A percentile compares a stretch with the other conserved stretches of the same genome.
phyloP scores from a whole-genome alignment of 139 green algal species.

The Trebouxia sp. region DNA sequence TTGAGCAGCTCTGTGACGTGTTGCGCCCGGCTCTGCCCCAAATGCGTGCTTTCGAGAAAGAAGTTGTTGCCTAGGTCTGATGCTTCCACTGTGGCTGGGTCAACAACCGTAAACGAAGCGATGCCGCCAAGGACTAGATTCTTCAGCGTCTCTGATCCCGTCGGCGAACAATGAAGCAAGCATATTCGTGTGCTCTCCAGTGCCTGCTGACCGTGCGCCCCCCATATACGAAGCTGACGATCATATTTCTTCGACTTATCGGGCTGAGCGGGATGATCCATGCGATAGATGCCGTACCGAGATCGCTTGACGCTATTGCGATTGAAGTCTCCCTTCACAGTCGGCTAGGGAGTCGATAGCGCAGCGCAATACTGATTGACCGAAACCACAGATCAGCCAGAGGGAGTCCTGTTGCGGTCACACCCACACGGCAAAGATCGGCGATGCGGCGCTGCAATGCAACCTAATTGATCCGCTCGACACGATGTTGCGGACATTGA shows the following conservation, averaged over 20 bases:
- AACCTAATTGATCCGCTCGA: no score
- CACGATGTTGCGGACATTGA: no score
- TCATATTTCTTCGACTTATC: conserved; percentile 79
- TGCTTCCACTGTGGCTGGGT: conserved; percentile 69
- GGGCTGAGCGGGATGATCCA: background rate
- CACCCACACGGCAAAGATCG: no score
- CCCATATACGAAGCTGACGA: conserved; percentile 88
- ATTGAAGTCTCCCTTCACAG: no score
- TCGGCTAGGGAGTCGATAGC: no score
- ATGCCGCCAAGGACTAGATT: conserved; percentile 97
- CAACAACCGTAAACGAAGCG: conserved; percentile 91
- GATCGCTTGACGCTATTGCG: no score
- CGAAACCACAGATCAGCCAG: no score
- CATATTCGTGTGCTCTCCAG: conserved; percentile 72
- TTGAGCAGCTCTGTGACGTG: conserved; percentile 79
- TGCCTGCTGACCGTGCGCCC: conserved; percentile 76
- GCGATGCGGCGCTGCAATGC: no score
- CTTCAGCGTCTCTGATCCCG: conserved; percentile 92
- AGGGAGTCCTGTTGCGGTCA: no score
- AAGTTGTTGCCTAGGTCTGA: conserved; percentile 96
- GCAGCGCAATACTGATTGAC: no score
- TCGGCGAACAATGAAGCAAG: conserved; percentile 71
- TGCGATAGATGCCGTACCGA: background rate
- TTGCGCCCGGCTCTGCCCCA: conserved; percentile 74
- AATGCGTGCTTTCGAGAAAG: conserved; percentile 59